Conservation (phyloP, 495 filamentous ascomycete genomes). For the Entonaema liquescens region DNA sequence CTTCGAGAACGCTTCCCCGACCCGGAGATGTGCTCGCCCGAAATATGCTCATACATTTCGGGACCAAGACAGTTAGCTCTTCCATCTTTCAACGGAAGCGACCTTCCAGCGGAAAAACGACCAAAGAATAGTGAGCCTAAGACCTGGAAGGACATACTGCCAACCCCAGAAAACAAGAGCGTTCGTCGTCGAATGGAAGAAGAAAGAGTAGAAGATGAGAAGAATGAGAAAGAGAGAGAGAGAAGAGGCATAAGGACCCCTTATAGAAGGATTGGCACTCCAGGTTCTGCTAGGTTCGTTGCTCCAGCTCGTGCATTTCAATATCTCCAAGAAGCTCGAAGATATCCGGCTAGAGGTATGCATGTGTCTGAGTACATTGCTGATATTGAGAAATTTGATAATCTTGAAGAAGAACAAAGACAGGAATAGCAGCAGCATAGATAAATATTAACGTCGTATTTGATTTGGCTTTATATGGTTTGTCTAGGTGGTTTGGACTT, state of each 20-base stretch:
- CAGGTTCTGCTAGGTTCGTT: neutral
- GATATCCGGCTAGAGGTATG: neutral
- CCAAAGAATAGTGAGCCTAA: conserved; percentile 8
- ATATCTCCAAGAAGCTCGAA: too few species aligned
- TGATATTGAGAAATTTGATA: neutral
- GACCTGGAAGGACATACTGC: conserved; percentile 28
- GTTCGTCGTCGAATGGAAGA: neutral
- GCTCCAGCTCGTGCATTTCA: too few species aligned
- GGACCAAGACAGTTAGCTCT: conserved; percentile 15
- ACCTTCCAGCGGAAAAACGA: conserved; percentile 11
- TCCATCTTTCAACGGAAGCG: conserved; percentile 34
- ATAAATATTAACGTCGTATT: neutral
- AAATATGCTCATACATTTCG: neutral
- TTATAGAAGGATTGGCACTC: neutral
- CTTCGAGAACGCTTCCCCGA: conserved; percentile 27
- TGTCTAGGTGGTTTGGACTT: too few species aligned
- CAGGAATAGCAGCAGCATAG: neutral
- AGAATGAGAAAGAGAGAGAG: neutral
- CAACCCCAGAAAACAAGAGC: conserved; percentile 27
- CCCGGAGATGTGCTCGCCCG: conserved; percentile 12
- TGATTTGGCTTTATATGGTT: neutral
- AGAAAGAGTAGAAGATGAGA: neutral
- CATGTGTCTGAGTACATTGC: neutral
- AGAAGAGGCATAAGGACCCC: neutral
- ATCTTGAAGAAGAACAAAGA: neutral